These are phyloP conservation scores for Bruguiera gymnorhiza DNA, from an alignment of 345 rosid genomes.

Conservation along the genomic window DNA sequence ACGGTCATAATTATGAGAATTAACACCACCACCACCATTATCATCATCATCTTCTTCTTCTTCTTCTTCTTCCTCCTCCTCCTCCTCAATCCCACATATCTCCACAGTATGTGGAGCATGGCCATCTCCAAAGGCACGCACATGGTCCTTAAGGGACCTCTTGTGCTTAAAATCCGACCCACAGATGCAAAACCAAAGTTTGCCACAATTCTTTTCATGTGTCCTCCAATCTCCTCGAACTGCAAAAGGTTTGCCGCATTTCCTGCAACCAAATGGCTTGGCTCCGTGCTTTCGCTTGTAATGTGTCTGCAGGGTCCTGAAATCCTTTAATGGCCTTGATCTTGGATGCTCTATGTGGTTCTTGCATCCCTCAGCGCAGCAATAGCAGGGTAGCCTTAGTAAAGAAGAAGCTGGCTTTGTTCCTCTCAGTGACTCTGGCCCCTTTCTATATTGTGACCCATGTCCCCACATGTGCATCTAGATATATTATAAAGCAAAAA, in stretches of 20 bases:
- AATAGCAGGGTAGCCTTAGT: constrained; percentile 25
- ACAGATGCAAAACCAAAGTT: constrained; percentile 27
- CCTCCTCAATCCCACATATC: background rate
- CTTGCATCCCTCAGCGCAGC: constrained; percentile 28
- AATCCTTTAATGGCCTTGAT: constrained; percentile 25
- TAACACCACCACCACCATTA: background rate
- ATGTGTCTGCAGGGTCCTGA: constrained; percentile 25
- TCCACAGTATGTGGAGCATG: constrained; percentile 19
- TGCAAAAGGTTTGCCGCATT: constrained; percentile 23
- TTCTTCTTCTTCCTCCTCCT: constrained; percentile 4
- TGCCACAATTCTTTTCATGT: constrained; percentile 27
- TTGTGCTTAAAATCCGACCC: constrained; percentile 31
- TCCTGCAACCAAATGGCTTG: constrained; percentile 21
- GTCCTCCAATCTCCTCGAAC: constrained; percentile 28
- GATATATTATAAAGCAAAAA: background rate
- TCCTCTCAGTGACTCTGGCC: constrained; percentile 20
- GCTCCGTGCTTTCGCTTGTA: constrained; percentile 20
- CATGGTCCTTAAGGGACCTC: constrained; percentile 27
- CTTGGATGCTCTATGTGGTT: constrained; percentile 26
- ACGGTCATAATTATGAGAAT: background rate
- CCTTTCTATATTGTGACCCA: constrained; percentile 24
- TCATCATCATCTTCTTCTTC: background rate
- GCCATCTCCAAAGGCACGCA: constrained; percentile 24
- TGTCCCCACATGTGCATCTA: constrained; percentile 37
- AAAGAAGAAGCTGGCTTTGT: constrained; percentile 18